Evolutionary conservation across 805 yeast genomes (phyloP).

Genomic region (Spathaspora passalidarum): DNA sequence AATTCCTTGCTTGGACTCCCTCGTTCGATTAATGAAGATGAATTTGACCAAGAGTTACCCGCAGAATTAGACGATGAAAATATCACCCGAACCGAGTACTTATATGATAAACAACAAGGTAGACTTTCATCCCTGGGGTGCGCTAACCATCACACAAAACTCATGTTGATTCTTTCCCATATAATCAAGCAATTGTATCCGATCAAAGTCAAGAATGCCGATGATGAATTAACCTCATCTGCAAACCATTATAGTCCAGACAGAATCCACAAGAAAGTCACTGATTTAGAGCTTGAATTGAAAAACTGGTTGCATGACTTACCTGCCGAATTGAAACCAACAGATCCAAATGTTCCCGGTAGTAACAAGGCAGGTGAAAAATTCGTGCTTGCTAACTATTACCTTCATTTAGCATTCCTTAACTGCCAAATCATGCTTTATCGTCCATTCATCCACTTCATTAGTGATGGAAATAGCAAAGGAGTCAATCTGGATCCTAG

Average conservation of each 20-base stretch:
- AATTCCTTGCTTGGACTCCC: conserved; percentile 87
- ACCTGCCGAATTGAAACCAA: conserved; percentile 71
- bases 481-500: conserved; percentile 44
- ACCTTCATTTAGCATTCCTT: conserved; percentile 66
- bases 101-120: conserved; percentile 44
- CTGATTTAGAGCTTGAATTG: conserved; percentile 64
- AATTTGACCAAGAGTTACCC: conserved; percentile 85
- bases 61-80: conserved; percentile 83
- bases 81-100: conserved; percentile 64
- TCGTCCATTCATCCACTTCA: conserved; percentile 84
- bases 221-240: conserved; percentile 6
- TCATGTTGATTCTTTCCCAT: conserved; percentile 67
- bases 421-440: conserved; percentile 80
- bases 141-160: conserved; percentile 80
- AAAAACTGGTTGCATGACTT: conserved; percentile 68
- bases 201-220: conserved; percentile 42
- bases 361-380: conserved; percentile 40
- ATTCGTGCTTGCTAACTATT: conserved; percentile 70
- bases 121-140: conserved; percentile 69
- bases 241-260: conserved; percentile 21
- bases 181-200: conserved; percentile 77
- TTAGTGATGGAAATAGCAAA: conserved; percentile 47
- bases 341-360: conserved; percentile 47
- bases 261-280: conserved; percentile 45
- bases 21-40: conserved; percentile 68